These are phyloP conservation scores for Verbena officinalis DNA, from an alignment of 257 asterid genomes.

Conservation along the genomic window DNA sequence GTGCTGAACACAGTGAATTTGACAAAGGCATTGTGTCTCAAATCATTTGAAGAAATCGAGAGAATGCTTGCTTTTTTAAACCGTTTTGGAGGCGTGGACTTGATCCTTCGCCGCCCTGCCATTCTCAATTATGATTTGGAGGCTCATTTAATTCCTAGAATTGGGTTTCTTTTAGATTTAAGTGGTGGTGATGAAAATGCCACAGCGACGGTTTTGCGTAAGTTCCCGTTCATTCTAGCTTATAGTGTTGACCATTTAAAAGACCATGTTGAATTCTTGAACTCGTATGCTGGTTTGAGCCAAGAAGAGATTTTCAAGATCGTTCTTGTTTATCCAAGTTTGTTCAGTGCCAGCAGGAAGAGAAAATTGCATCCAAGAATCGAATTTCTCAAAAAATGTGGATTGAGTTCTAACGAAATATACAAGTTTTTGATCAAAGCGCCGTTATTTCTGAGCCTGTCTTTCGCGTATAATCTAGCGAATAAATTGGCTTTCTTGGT, in stretches of 20 bases:
- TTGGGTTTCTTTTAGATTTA: conserved; percentile 62
- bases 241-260: conserved; percentile 71
- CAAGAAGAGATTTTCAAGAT: conserved; percentile 69
- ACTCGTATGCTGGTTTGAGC: conserved; percentile 70
- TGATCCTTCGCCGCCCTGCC: conserved; percentile 78
- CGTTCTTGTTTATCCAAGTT: conserved; percentile 64
- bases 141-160: conserved; percentile 72
- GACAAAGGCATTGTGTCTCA: conserved; percentile 64
- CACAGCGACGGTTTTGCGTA: conserved; percentile 54
- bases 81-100: conserved; percentile 66
- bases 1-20: conserved; percentile 72
- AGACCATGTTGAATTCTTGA: conserved; percentile 78
- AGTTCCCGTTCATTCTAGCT: conserved; percentile 72
- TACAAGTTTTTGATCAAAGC: conserved; percentile 71
- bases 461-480: conserved; percentile 71
- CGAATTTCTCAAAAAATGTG: conserved; percentile 79
- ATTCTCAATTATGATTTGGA: conserved; percentile 70
- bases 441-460: conserved; percentile 75
- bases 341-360: conserved; percentile 80
- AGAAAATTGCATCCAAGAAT: conserved; percentile 84
- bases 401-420: conserved; percentile 67
- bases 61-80: conserved; percentile 61
- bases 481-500: conserved; percentile 66
- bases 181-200: conserved; percentile 66
- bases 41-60: conserved; percentile 61